A percentile compares a stretch with the other conserved stretches of the same genome.
These are phyloP conservation scores for Xylaria castorea DNA, from an alignment of 495 filamentous ascomycete genomes.

Conservation along the genomic window DNA sequence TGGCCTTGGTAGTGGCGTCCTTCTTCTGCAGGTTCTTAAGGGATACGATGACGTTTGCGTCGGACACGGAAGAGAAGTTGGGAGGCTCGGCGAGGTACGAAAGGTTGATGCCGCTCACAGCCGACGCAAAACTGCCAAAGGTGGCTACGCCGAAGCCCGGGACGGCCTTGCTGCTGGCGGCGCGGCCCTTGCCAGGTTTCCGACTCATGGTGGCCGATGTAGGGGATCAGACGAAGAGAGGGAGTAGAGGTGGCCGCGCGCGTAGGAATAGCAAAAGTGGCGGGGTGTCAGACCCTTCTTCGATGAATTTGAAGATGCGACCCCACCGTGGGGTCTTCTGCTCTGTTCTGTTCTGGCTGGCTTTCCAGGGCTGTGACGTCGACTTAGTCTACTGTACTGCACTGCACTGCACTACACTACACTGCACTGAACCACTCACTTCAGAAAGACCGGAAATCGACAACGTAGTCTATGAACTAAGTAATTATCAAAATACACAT, in stretches of 20 bases:
- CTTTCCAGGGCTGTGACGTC: conserved; percentile 18
- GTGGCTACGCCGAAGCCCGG: conserved; percentile 34
- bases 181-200: conserved; percentile 39
- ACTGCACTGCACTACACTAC: too few species aligned
- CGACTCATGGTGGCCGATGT: conserved; percentile 37
- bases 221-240: background rate
- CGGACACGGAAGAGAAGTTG: conserved; percentile 76
- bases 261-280: background rate
- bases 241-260: background rate
- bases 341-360: background rate
- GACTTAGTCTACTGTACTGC: background rate
- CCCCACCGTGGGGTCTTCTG: conserved; percentile 41
- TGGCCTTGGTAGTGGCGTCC: conserved; percentile 90
- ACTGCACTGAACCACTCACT: background rate
- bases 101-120: conserved; percentile 52
- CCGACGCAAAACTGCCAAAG: conserved; percentile 59
- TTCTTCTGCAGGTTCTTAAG: conserved; percentile 94
- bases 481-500: background rate
- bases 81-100: conserved; percentile 89
- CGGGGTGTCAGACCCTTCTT: too few species aligned
- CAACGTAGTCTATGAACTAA: background rate
- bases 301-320: conserved; percentile 19
- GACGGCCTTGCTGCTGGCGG: conserved; percentile 38
- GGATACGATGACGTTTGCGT: conserved; percentile 80
- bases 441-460: background rate